Base-by-base conservation (phyloP, 129 eudicot species). In the Cynara cardunculus region DNA sequence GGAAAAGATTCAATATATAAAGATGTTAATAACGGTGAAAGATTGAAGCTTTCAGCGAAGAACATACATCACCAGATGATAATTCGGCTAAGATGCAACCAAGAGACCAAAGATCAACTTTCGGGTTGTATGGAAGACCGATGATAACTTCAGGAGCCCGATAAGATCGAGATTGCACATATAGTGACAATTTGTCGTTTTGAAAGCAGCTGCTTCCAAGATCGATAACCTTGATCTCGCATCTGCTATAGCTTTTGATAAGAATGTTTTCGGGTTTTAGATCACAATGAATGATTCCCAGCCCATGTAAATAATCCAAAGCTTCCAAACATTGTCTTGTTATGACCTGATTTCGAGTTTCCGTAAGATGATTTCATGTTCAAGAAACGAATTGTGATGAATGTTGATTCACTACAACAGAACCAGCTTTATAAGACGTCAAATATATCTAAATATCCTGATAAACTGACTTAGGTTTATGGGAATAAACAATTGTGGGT, bases 71-170 rank as follows among this genome's bases (percentile, higher is more conserved):
- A 34, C 99, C 99, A n/a, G 97, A 88, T 39, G 80, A 86, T 66
- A 96, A 81, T 88, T 96, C 99, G 7, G 96, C 97, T 83, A 96
- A 80, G 76, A 96, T 92, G 69, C 99, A 96, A 27, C 99, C 99
- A 37, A 96, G 89, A 11, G 99, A 96, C 99, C 99, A 96, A 7
- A 96, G 84, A 76, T 96, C 99, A 75, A 96, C 92, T 81, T 91
- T 96, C 25, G 87, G 91, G 83, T 87, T 88, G 81, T 96, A 96
- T 10, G 93, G 89, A 68, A 93, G 95, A 46, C 99, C 99, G 19
- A 96, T 75, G 66, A 96, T 92, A 74, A 96, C 98, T 83, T 96
- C 99, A 44, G 99, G 99, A 85, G 99, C 99, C 72, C 99, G 84
- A 77, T 96, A 96, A 22, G 99, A 96, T 30, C 99, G 93, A 41